Evolutionary conservation across 2,329 filamentous ascomycete genomes (phyloP).

Genomic region (Colletotrichum navitas): DNA sequence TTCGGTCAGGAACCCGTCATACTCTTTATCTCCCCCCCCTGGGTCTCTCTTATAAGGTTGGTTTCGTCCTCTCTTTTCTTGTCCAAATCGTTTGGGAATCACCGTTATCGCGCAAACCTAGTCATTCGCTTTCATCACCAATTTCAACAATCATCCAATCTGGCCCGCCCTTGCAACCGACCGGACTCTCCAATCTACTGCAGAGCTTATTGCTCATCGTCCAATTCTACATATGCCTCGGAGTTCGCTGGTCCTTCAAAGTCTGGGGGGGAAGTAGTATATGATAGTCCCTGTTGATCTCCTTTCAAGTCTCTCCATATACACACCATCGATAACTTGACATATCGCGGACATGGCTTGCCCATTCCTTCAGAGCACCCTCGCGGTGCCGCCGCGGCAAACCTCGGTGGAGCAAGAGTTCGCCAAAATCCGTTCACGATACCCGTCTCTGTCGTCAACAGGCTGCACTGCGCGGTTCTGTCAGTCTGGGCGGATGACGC

Average conservation of each 20-base stretch:
- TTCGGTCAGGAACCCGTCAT: slow-evolving; percentile 3
- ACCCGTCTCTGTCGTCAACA: slow-evolving; percentile 33
- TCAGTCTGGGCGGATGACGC: slow-evolving; percentile 38
- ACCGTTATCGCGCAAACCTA: slow-evolving; percentile 18
- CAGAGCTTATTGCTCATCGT: background rate
- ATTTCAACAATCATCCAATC: slow-evolving; percentile 31
- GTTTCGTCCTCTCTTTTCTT: slow-evolving; percentile 31
- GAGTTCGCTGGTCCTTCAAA: background rate
- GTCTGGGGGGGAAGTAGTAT: slow-evolving; percentile 7
- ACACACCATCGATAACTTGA: slow-evolving; percentile 5
- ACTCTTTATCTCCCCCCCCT: background rate
- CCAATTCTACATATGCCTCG: background rate
- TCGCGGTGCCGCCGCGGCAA: slow-evolving; percentile 31
- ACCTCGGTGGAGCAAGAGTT: slow-evolving; percentile 35
- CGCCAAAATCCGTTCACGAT: slow-evolving; percentile 37
- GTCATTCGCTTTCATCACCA: slow-evolving; percentile 37
- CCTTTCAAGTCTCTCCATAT: background rate
- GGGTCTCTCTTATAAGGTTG: slow-evolving; percentile 21
- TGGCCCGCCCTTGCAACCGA: slow-evolving; percentile 4
- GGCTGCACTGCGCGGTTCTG: slow-evolving; percentile 36
- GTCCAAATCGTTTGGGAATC: slow-evolving; percentile 18
- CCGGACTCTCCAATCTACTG: background rate
- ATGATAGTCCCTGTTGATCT: slow-evolving; percentile 10
- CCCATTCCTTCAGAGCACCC: slow-evolving; percentile 36
- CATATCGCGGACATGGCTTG: slow-evolving; percentile 26